phyloP scores from a whole-genome alignment of 2,329 filamentous ascomycete species.

The Scortechinia acanthostroma region DNA sequence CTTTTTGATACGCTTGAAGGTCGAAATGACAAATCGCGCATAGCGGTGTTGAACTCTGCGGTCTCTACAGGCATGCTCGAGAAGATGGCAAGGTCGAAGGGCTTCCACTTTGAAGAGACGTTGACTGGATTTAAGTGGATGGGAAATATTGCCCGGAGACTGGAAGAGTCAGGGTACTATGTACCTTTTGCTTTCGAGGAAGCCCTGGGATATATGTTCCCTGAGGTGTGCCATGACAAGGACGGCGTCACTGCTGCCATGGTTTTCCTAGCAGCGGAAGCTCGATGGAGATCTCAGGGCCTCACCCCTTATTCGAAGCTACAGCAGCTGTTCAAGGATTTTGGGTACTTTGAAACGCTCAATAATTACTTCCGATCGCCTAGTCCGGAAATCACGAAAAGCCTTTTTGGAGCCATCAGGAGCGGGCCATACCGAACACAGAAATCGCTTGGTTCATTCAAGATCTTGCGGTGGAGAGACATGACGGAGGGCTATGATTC shows the following conservation, averaged over 20 bases:
- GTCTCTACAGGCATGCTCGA: conserved; percentile 58
- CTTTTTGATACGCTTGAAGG: conserved; percentile 32
- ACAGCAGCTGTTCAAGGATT: conserved; percentile 43
- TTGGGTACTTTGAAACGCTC: conserved; percentile 53
- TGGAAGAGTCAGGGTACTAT: conserved; percentile 36
- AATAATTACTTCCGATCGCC: conserved; percentile 60
- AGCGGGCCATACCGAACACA: conserved; percentile 28
- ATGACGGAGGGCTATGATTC: conserved; percentile 54
- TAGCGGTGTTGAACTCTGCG: conserved; percentile 53
- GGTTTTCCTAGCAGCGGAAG: conserved; percentile 36
- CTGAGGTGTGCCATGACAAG: conserved; percentile 54
- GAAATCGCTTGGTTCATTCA: conserved; percentile 36
- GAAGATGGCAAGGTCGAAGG: conserved; percentile 42
- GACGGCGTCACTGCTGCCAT: conserved; percentile 54
- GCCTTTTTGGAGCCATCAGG: conserved; percentile 46
- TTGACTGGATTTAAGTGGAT: conserved; percentile 66
- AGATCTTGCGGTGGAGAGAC: conserved; percentile 51
- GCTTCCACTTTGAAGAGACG: conserved; percentile 50
- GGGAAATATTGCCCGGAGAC: conserved; percentile 45
- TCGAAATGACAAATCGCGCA: conserved; percentile 21
- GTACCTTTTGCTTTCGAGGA: conserved; percentile 56
- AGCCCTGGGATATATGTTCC: conserved; percentile 62
- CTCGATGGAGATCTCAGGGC: conserved; percentile 29
- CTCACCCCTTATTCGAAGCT: conserved; percentile 49
- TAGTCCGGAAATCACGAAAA: conserved; percentile 36